phyloP scores from a whole-genome alignment of 73 alveolate genomes.

The Diophrys sp. region DNA sequence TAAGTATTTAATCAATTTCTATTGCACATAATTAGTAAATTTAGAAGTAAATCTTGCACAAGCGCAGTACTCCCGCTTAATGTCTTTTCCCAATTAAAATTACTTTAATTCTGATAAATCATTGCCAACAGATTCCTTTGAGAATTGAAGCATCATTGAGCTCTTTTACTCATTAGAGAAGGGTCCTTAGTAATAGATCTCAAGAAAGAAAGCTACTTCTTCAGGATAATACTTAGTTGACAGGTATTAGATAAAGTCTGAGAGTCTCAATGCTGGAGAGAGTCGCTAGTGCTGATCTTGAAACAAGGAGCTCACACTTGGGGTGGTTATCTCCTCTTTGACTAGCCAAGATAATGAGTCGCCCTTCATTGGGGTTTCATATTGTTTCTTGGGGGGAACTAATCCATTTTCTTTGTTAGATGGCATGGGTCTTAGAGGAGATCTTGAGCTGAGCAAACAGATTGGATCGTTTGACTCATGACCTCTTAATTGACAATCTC shows the following conservation, averaged over 20 bases:
- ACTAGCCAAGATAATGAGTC: too few species aligned
- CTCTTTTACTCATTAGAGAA: neutral
- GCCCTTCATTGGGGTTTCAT: neutral
- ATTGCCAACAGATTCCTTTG: neutral
- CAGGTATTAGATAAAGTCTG: neutral
- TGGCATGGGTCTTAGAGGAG: neutral
- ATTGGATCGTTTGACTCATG: neutral
- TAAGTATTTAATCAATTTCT: too few species aligned
- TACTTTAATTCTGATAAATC: neutral
- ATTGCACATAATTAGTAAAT: neutral
- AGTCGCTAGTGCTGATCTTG: neutral
- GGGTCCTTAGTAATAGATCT: neutral
- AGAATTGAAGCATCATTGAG: neutral
- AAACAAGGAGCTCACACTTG: too few species aligned
- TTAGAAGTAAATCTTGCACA: neutral
- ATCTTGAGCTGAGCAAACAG: neutral
- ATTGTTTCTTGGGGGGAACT: neutral
- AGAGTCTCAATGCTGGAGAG: neutral
- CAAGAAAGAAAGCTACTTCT: neutral
- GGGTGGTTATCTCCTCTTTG: slow-evolving; percentile 1
- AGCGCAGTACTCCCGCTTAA: neutral
- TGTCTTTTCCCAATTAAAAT: neutral
- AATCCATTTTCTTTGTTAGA: neutral
- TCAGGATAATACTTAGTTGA: neutral
- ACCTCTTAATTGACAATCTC: neutral